These are phyloP conservation scores for Penicillium verhagenii DNA, from an alignment of 495 filamentous ascomycete species.

Conservation along the genomic window DNA sequence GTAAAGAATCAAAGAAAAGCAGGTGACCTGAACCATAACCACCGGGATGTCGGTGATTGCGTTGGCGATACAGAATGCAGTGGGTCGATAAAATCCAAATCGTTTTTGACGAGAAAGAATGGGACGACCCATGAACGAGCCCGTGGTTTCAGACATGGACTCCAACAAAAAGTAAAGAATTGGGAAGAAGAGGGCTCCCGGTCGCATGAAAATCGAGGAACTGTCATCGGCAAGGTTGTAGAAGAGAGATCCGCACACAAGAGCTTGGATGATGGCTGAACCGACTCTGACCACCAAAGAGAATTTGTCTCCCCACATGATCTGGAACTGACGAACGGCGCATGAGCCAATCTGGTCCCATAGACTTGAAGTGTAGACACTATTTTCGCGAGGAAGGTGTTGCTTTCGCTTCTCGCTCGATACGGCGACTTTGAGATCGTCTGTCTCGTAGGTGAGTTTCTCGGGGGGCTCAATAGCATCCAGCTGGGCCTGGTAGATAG, in stretches of 20 bases:
- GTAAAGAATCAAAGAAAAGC: conserved; percentile 75
- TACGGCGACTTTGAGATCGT: conserved; percentile 41
- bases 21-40: conserved; percentile 61
- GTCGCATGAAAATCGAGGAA: conserved; percentile 39
- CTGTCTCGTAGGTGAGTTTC: conserved; percentile 41
- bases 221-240: conserved; percentile 39
- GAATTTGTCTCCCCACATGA: conserved; percentile 39
- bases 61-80: conserved; percentile 76
- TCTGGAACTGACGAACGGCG: conserved; percentile 44
- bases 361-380: conserved; percentile 55
- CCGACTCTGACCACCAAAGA: conserved; percentile 33
- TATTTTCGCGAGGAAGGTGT: conserved; percentile 37
- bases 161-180: conserved; percentile 41
- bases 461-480: conserved; percentile 58
- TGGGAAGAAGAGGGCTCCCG: conserved; percentile 40
- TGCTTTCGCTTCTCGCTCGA: conserved; percentile 54
- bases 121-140: conserved; percentile 41
- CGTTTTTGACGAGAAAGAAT: conserved; percentile 45
- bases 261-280: conserved; percentile 36
- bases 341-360: conserved; percentile 57
- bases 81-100: conserved; percentile 76
- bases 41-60: conserved; percentile 75
- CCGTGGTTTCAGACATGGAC: conserved; percentile 38
- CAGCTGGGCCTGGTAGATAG: conserved; percentile 60
- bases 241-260: conserved; percentile 44